phyloP scores from a whole-genome alignment of 345 rosid species.

The Gynandropsis gynandra region DNA sequence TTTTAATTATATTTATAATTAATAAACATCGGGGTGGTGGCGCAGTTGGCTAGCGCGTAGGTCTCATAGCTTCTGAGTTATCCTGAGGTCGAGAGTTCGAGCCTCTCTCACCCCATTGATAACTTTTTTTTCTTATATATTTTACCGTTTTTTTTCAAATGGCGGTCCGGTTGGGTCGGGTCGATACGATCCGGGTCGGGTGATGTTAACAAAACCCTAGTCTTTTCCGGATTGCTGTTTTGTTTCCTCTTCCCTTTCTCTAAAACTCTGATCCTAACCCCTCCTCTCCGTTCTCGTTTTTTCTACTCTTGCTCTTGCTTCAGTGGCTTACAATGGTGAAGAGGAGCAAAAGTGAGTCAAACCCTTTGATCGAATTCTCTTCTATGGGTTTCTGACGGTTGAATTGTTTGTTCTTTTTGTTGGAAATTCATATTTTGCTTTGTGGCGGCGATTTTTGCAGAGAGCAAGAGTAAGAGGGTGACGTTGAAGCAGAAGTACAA shows the following conservation, averaged over 20 bases:
- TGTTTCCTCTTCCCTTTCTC: background rate
- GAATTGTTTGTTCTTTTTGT: background rate
- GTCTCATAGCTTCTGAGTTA: slow-evolving; percentile 78
- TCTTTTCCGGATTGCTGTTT: background rate
- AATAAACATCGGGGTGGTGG: slow-evolving; percentile 54
- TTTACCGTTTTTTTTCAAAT: background rate
- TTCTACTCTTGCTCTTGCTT: background rate
- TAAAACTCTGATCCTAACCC: slow-evolving; percentile 13
- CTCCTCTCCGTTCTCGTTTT: background rate
- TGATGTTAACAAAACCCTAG: slow-evolving; percentile 26
- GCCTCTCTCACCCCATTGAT: slow-evolving; percentile 82
- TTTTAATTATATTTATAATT: too few species aligned
- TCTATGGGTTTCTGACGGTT: background rate
- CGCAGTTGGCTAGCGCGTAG: slow-evolving; percentile 96
- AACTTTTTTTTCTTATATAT: background rate
- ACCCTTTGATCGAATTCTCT: background rate
- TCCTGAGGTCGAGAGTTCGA: slow-evolving; percentile 90
- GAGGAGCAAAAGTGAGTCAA: slow-evolving; percentile 64
- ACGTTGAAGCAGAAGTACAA: slow-evolving; percentile 76
- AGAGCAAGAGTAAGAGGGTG: slow-evolving; percentile 93
- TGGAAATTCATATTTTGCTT: background rate
- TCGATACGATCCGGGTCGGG: too few species aligned
- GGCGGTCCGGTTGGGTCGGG: slow-evolving; percentile 8
- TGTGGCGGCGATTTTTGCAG: slow-evolving; percentile 29
- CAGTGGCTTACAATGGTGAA: slow-evolving; percentile 69